Percentiles rank a stretch among this genome's conserved stretches.
phyloP scores from a whole-genome alignment of 2,329 filamentous ascomycete genomes.

The Dactylellina cionopaga region DNA sequence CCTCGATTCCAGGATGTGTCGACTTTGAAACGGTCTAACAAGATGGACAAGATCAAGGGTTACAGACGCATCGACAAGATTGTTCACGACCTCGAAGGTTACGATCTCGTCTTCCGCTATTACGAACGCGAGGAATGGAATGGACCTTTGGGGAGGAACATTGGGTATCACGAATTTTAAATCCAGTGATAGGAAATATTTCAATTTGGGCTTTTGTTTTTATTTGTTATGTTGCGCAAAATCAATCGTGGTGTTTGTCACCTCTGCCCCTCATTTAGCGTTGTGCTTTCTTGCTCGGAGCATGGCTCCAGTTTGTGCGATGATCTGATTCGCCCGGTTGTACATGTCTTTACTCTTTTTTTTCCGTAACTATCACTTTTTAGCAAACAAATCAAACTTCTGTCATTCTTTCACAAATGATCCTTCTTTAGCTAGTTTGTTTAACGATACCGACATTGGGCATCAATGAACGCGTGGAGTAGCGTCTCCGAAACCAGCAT shows the following conservation, averaged over 20 bases:
- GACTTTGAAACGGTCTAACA: constrained; percentile 63
- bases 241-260: no score
- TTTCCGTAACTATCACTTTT: not conserved
- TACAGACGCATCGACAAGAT: constrained; percentile 93
- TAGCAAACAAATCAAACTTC: constrained; percentile 31
- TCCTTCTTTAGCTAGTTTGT: no score
- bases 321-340: constrained; percentile 1
- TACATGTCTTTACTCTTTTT: not conserved
- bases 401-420: constrained; percentile 24
- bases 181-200: no score
- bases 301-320: constrained; percentile 2
- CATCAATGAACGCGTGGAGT: no score
- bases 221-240: no score
- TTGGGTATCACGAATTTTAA: constrained; percentile 49
- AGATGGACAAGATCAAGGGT: constrained; percentile 81
- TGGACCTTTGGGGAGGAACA: constrained; percentile 42
- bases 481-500: no score
- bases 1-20: constrained; percentile 63
- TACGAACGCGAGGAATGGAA: constrained; percentile 85
- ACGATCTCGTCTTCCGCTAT: constrained; percentile 95
- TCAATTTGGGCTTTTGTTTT: no score
- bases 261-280: no score
- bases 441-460: no score
- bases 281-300: not conserved
- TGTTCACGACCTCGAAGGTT: constrained; percentile 96